Evolutionary conservation across 306 rosid species (phyloP).

Genomic region (Mimosa bimucronata): DNA sequence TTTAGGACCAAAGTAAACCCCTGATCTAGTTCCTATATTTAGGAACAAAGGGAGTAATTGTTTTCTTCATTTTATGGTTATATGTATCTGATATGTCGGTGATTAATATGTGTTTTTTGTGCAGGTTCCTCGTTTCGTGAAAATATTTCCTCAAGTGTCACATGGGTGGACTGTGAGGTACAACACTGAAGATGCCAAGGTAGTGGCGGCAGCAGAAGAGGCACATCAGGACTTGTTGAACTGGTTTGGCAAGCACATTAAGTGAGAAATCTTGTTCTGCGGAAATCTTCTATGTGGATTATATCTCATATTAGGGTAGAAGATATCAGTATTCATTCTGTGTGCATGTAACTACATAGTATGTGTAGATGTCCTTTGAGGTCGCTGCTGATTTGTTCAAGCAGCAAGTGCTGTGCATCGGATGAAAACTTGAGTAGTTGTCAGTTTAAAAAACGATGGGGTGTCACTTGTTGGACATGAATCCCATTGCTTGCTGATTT

Average conservation of each 20-base stretch:
- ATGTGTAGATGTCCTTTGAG: background rate
- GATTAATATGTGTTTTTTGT: background rate
- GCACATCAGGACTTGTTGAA: constrained; percentile 51
- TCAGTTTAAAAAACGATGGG: constrained; percentile 2
- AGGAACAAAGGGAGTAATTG: too few relatives aligned
- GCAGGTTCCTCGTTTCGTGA: constrained; percentile 45
- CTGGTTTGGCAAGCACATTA: constrained; percentile 51
- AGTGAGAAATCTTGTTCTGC: constrained; percentile 34
- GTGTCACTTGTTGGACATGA: background rate
- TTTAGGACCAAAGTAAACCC: too few relatives aligned
- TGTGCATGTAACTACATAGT: background rate
- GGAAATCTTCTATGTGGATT: background rate
- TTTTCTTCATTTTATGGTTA: background rate
- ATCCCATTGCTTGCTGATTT: constrained; percentile 5
- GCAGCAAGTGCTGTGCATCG: background rate
- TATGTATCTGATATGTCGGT: background rate
- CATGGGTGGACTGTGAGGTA: constrained; percentile 66
- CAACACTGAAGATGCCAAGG: constrained; percentile 42
- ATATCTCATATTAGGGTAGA: background rate
- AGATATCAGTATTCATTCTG: background rate
- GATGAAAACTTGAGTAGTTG: background rate
- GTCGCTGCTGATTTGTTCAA: background rate
- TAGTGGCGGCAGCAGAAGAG: constrained; percentile 56
- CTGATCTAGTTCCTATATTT: too few relatives aligned
- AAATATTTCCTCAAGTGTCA: constrained; percentile 53